These are phyloP conservation scores for Fusarium sp. DNA, from an alignment of 2,329 filamentous ascomycete species.

Conservation along the genomic window DNA sequence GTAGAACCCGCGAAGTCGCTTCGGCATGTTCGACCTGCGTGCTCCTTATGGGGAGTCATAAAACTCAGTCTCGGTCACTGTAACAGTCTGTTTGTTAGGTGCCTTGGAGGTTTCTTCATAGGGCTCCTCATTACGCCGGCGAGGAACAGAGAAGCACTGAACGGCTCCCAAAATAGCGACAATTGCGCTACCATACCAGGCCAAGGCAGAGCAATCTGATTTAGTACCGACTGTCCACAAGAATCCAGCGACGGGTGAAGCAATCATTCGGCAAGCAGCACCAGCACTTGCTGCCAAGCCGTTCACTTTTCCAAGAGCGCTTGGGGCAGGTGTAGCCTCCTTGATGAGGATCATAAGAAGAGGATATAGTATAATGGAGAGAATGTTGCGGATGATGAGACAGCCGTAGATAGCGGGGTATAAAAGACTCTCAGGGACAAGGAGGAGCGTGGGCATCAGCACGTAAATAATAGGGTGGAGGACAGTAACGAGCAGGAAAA, in stretches of 20 bases:
- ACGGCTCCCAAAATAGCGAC: conserved; percentile 67
- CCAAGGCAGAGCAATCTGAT: conserved; percentile 68
- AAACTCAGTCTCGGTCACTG: conserved; percentile 47
- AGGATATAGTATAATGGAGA: conserved; percentile 73
- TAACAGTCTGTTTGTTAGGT: conserved; percentile 31
- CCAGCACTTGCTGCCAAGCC: conserved; percentile 73
- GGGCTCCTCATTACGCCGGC: conserved; percentile 40
- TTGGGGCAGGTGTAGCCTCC: conserved; percentile 67
- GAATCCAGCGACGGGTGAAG: conserved; percentile 72
- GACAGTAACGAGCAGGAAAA: conserved; percentile 67
- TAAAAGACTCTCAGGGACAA: conserved; percentile 62
- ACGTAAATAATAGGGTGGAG: conserved; percentile 71
- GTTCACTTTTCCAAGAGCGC: conserved; percentile 71
- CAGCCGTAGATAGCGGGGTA: conserved; percentile 69
- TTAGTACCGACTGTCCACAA: conserved; percentile 70
- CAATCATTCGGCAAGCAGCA: conserved; percentile 73
- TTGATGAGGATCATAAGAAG: conserved; percentile 75
- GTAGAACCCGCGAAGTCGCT: neutral
- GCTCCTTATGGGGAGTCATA: conserved; percentile 38
- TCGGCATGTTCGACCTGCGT: neutral
- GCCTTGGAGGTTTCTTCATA: conserved; percentile 46
- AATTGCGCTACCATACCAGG: conserved; percentile 71
- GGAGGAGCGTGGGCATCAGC: conserved; percentile 67
- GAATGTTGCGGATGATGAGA: conserved; percentile 67
- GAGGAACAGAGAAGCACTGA: conserved; percentile 68